Evolutionary conservation across 495 filamentous ascomycete species (phyloP).

Genomic region (Amphirosellinia nigrospora): DNA sequence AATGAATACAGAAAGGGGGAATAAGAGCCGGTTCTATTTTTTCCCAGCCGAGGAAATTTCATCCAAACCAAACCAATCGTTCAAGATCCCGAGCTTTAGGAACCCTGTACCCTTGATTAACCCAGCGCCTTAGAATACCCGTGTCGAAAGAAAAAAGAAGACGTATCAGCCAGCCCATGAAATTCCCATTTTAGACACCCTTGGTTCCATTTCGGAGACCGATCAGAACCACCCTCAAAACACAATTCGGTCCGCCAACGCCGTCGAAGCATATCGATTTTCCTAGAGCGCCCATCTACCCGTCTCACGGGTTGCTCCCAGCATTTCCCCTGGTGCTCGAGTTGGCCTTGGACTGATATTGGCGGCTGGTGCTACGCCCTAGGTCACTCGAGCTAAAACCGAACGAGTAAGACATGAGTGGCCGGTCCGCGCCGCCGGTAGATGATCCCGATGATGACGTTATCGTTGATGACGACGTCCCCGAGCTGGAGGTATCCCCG

Average conservation of each 20-base stretch:
- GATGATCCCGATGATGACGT: not conserved
- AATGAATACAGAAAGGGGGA: not conserved
- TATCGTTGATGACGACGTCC: not conserved
- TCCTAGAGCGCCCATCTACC: not conserved
- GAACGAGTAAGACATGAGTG: slow-evolving; percentile 19
- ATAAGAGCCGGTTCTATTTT: not conserved
- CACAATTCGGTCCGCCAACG: not conserved
- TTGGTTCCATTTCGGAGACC: not conserved
- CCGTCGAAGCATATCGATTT: not conserved
- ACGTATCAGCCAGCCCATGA: no score
- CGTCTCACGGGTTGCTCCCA: not conserved
- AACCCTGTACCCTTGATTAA: not conserved
- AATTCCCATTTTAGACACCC: not conserved
- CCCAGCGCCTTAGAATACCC: not conserved
- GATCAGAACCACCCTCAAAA: not conserved
- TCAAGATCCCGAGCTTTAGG: not conserved
- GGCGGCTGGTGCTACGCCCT: not conserved
- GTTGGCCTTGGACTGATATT: not conserved
- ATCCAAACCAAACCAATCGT: not conserved
- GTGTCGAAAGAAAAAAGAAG: not conserved
- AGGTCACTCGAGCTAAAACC: not conserved
- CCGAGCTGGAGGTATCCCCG: not conserved
- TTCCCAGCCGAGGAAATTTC: not conserved
- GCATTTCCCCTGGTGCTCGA: slow-evolving; percentile 8
- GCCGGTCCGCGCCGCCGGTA: not conserved